Evolutionary conservation across 2,329 filamentous ascomycete genomes (phyloP), one percentile per base, ranked within the genome.

Genomic region (Colletotrichum sp.): DNA sequence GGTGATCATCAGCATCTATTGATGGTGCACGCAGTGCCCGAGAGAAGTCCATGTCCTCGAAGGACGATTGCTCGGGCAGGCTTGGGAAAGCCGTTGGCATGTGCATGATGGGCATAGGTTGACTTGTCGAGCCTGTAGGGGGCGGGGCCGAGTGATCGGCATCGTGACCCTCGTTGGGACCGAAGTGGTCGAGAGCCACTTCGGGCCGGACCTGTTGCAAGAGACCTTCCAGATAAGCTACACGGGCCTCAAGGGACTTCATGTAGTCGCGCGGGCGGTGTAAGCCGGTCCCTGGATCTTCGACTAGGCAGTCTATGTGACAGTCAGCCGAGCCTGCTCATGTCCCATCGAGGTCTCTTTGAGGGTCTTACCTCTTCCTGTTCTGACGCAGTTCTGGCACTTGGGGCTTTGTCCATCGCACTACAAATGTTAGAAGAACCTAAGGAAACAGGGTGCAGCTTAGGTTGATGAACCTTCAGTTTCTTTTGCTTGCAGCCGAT

Each of bases 281-380:
- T 8, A 82, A 71, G 7, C 82, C 81, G 3, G 84, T 85, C 9
- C 83, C 81, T 9, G 83, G 82, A 67, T 85, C 84, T 78, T 85
- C 83, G 8, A 85, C 81, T 13, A 84, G 77, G 76, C 82, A 84
- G 18, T 83, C 82, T 64, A 32, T 16, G 1, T 16, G 24, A 18
- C 24, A 12, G 59, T 64, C 36, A 34, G 18, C 18, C 1, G 39
- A 3, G 0, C 12, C 18, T 77, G 77, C 21, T n/a, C 3, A n/a
- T 49, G n/a, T 8, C 1, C n/a, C 0, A 1, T 30, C 5, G 32
- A 49, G 24, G 12, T 79, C 77, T 66, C 77, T 67, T 13, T n/a
- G 18, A 30, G 28, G 2, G 59, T 0, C 59, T 2, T 34, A 62
- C 59, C 59, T 62, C 59, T n/a, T 49, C 77, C 78, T 55, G 67